Evolutionary conservation across 768 basidiomycete species (phyloP).

Genomic region (Dictyophora rubrovolvata): DNA sequence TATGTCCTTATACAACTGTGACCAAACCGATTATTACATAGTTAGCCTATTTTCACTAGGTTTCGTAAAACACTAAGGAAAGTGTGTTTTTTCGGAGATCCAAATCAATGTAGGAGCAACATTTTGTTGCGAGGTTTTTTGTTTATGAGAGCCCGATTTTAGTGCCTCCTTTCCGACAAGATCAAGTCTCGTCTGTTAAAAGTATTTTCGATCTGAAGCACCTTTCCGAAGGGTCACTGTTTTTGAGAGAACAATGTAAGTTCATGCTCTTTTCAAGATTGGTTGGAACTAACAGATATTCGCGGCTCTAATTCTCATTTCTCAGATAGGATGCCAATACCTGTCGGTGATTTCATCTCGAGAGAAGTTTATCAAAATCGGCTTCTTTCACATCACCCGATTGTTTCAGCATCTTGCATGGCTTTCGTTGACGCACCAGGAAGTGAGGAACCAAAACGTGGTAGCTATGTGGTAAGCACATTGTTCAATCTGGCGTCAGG

Average conservation of each 20-base stretch:
- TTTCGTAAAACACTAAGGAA: slow-evolving; percentile 30
- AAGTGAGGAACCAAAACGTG: slow-evolving; percentile 27
- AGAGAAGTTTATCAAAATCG: slow-evolving; percentile 49
- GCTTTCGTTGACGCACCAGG: slow-evolving; percentile 51
- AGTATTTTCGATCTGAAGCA: slow-evolving; percentile 74
- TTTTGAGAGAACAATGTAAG: slow-evolving; percentile 71
- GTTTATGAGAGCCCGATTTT: not conserved
- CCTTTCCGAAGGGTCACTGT: slow-evolving; percentile 35
- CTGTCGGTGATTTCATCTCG: slow-evolving; percentile 69
- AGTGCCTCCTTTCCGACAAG: slow-evolving; percentile 79
- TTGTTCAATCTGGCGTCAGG: slow-evolving; percentile 3
- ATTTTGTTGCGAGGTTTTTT: not conserved
- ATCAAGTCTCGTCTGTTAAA: slow-evolving; percentile 50
- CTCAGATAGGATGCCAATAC: slow-evolving; percentile 74
- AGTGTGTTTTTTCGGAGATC: slow-evolving; percentile 45
- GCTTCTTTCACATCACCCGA: slow-evolving; percentile 43
- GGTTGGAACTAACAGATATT: slow-evolving; percentile 1
- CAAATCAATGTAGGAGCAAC: slow-evolving; percentile 34
- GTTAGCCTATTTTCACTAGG: slow-evolving; percentile 34
- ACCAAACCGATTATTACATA: not conserved
- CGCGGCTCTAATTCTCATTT: too few species aligned
- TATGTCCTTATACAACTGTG: slow-evolving; percentile 13
- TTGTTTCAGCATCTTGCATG: slow-evolving; percentile 38
- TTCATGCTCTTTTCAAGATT: slow-evolving; percentile 3
- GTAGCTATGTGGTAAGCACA: slow-evolving; percentile 35